Conservation (phyloP, 2,329 filamentous ascomycete genomes). For the Fusarium albosuccineum region DNA sequence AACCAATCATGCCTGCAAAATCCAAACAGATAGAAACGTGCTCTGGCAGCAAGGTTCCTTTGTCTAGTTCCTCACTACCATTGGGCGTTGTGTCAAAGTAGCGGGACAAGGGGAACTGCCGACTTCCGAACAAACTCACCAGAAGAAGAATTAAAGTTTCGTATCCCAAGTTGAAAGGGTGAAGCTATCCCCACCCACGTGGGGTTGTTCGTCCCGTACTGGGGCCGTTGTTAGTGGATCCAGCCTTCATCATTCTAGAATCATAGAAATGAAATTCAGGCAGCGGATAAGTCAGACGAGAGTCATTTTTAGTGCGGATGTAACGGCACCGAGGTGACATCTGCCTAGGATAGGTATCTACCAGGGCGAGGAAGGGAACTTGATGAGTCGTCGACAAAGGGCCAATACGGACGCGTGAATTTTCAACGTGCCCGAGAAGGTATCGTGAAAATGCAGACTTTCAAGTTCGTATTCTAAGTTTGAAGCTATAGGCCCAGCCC, state of each 20-base stretch:
- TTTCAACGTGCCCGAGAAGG: neutral
- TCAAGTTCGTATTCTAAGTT: conserved; percentile 1
- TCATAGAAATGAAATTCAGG: neutral
- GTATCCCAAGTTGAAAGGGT: neutral
- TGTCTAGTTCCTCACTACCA: neutral
- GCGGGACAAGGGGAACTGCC: neutral
- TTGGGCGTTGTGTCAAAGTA: neutral
- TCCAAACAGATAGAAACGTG: neutral
- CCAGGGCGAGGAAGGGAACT: neutral
- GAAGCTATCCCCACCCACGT: neutral
- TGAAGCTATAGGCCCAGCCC: neutral
- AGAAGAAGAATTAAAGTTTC: neutral
- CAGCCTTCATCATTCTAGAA: too few species aligned
- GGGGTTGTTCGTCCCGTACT: neutral
- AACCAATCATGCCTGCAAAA: too few species aligned
- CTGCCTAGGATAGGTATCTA: neutral
- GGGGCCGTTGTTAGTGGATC: too few species aligned
- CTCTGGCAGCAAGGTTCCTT: neutral
- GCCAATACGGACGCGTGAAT: neutral
- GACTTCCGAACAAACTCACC: neutral
- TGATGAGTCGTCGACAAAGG: neutral
- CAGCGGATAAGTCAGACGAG: neutral
- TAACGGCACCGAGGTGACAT: neutral
- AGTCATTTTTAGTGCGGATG: neutral
- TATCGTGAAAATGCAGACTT: neutral